These are phyloP conservation scores for Endocladia muricata DNA, from an alignment of 31 red algal genomes.

Conservation along the genomic window DNA sequence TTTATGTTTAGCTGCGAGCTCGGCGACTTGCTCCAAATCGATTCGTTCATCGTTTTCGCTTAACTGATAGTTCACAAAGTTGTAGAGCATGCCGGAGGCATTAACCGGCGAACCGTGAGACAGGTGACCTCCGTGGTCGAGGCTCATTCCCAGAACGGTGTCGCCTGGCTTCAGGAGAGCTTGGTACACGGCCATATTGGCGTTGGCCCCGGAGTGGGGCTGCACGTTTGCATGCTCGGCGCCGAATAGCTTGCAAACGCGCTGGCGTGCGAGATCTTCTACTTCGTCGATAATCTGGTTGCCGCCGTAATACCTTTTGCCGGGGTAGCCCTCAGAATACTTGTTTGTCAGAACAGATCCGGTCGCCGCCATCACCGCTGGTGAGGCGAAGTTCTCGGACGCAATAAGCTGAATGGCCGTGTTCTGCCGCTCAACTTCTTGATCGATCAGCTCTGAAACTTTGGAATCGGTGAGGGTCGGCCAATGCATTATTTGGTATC, in stretches of 20 bases:
- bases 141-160: conserved; percentile 97
- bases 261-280: conserved; percentile 81
- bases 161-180: conserved; percentile 93
- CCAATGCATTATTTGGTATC: no score
- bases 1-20: conserved; percentile 66
- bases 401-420: conserved; percentile 95
- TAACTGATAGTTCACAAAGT: conserved; percentile 94
- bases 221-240: conserved; percentile 96
- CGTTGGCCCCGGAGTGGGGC: conserved; percentile 96
- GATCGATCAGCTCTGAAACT: no score
- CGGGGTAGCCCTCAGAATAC: conserved; percentile 95
- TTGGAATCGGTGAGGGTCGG: no score
- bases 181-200: conserved; percentile 97
- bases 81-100: conserved; percentile 94
- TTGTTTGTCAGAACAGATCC: conserved; percentile 97
- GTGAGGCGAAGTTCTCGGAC: conserved; percentile 98
- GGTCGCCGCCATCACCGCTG: conserved; percentile 85
- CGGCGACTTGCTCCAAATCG: conserved; percentile 93
- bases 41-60: conserved; percentile 77
- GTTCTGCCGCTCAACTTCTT: conserved; percentile 89
- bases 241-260: conserved; percentile 84
- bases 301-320: conserved; percentile 96
- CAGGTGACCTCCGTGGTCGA: conserved; percentile 96
- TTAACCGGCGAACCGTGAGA: conserved; percentile 98
- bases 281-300: conserved; percentile 96